Base-by-base conservation (phyloP, 2,329 filamentous ascomycete genomes). In the Trichoderma guizhouense region DNA sequence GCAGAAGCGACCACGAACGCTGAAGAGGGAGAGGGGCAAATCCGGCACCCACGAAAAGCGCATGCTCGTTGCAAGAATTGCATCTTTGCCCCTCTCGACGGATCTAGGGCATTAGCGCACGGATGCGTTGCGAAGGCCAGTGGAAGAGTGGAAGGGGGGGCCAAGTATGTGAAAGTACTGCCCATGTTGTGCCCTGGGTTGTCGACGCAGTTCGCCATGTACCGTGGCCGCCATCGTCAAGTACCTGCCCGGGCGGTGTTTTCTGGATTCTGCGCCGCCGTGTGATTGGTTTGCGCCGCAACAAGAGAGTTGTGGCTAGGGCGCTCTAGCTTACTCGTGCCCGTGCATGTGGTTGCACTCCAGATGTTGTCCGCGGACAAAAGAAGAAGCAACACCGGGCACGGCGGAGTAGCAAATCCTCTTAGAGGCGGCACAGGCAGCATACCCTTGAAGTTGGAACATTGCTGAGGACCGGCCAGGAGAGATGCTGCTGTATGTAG, bases 31-130 rank as follows among this genome's bases (percentile, higher is more conserved):
- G 47, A 53, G 47, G 57, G 62, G 74, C 72, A 60, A 71, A 74
- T 74, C 18, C 67, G 64, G 72, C 75, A 77, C 75, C 43, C 55
- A 67, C 63, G 53, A 57, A 69, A 73, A 53, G 57, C 12, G 32
- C 73, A 77, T 78, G 75, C 70, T 77, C 76, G 75, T 75, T 73
- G 39, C 34, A 65, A 76, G 74, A 78, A 75, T 77, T 60, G 76
- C 77, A 78, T 78, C 62, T 74, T 72, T 72, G 72, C 73, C 71
- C 58, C 66, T 69, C 64, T 60, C 51, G 36, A 30, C 58, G 66
- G 55, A 69, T 51, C 66, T 34, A 61, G 36, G 55, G 53, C 55
- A 32, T 58, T 69, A 69, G 66, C 66, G 66, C 28, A 61, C 55
- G 66, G 66, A 69, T 69, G 55, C 55, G 53, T 32, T 60, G 28